A percentile compares a stretch with the other conserved stretches of the same genome.
Conservation (phyloP, 1,139 yeast genomes). For the Taphrina deformans region DNA sequence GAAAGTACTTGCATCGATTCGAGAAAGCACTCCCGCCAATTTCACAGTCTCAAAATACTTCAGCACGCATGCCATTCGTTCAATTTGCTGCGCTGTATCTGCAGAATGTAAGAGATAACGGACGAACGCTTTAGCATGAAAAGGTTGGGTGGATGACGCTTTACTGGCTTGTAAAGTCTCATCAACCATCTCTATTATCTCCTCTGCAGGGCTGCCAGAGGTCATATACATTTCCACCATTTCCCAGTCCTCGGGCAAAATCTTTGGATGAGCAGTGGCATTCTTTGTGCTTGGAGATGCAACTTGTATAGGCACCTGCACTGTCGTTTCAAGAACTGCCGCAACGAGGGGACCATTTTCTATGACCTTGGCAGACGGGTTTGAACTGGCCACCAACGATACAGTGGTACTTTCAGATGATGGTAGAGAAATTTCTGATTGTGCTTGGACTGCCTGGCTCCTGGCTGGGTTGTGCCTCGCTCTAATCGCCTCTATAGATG, state of each 20-base stretch:
- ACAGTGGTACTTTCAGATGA: background rate
- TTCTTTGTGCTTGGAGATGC: background rate
- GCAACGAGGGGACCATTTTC: background rate
- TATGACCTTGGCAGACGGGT: background rate
- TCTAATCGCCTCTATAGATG: too few relatives aligned
- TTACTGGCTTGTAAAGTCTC: background rate
- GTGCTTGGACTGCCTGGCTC: background rate
- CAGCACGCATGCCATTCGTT: background rate
- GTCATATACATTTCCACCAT: slow-evolving; percentile 1
- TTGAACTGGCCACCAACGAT: background rate
- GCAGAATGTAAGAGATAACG: background rate
- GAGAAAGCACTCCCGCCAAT: background rate
- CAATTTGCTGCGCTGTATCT: background rate
- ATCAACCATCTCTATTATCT: background rate
- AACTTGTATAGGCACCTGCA: background rate
- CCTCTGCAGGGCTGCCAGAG: background rate
- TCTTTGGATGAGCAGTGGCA: background rate
- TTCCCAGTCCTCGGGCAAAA: background rate
- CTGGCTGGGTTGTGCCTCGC: background rate
- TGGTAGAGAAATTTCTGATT: background rate
- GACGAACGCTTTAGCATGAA: background rate
- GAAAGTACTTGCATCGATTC: background rate
- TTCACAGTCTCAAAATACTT: background rate
- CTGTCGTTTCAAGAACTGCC: background rate
- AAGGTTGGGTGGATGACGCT: background rate